These are phyloP conservation scores for Diplosphaera chodatii DNA, from an alignment of 139 green algal species.

Conservation along the genomic window DNA sequence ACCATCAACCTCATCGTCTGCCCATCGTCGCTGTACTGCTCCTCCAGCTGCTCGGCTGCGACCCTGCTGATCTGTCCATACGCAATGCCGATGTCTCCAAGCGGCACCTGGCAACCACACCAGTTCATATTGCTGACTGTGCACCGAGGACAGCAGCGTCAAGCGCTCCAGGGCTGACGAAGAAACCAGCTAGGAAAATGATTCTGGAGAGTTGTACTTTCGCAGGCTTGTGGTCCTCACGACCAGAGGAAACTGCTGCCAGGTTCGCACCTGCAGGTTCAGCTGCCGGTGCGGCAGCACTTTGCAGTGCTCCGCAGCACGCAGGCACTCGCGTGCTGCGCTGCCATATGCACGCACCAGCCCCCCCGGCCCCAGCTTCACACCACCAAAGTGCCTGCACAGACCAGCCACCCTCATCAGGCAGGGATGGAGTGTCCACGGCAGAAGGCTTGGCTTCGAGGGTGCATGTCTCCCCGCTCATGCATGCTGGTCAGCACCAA, in stretches of 20 bases:
- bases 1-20: slow-evolving; percentile 18
- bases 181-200: no score
- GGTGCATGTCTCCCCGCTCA: no score
- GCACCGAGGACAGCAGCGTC: no score
- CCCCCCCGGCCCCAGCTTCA: slow-evolving; percentile 80
- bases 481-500: no score
- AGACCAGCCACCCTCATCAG: no score
- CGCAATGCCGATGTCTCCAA: slow-evolving; percentile 30
- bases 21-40: slow-evolving; percentile 24
- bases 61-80: slow-evolving; percentile 33
- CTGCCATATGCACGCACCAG: slow-evolving; percentile 75
- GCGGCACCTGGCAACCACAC: slow-evolving; percentile 26
- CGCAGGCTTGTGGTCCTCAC: no score
- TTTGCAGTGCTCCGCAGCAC: slow-evolving; percentile 14
- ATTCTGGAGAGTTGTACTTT: no score
- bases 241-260: no score
- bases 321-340: slow-evolving; percentile 62
- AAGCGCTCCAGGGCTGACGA: no score
- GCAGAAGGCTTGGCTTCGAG: no score
- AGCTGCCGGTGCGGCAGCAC: background rate
- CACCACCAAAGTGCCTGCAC: slow-evolving; percentile 74
- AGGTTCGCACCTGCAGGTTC: slow-evolving; percentile 18
- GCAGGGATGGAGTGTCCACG: no score
- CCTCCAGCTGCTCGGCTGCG: slow-evolving; percentile 7
- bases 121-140: no score